phyloP scores from a whole-genome alignment of 1,284 basidiomycete genomes.

The Trametes polyzona region DNA sequence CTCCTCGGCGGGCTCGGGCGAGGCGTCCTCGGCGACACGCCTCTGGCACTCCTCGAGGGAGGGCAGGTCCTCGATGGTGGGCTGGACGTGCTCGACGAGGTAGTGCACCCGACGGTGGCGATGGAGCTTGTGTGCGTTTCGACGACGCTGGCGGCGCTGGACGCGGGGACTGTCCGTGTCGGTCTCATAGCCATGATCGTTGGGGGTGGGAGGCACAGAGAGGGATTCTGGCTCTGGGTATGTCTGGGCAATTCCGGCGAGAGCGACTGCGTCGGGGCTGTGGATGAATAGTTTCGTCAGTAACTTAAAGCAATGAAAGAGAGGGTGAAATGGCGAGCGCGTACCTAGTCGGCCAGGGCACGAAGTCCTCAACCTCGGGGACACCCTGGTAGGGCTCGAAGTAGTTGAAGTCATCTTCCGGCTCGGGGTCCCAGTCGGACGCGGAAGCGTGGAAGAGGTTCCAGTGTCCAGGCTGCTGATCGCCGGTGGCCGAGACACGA shows the following conservation, averaged over 20 bases:
- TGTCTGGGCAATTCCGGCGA: background rate
- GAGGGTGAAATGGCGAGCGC: background rate
- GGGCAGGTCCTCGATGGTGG: constrained; percentile 3
- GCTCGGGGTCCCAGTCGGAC: background rate
- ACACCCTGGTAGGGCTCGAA: constrained; percentile 2
- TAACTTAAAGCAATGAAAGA: background rate
- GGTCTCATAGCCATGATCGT: constrained; percentile 12
- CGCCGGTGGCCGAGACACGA: background rate
- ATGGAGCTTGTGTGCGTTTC: background rate
- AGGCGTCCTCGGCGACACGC: background rate
- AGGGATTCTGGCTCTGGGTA: background rate
- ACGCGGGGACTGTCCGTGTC: constrained; percentile 10
- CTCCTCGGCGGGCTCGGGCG: background rate
- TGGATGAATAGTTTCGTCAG: background rate
- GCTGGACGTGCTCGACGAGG: constrained; percentile 3
- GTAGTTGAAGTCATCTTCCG: background rate
- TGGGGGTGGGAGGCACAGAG: background rate
- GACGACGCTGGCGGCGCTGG: constrained; percentile 1
- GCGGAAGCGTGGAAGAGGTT: constrained; percentile 1
- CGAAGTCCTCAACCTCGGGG: constrained; percentile 1
- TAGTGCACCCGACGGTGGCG: constrained; percentile 1
- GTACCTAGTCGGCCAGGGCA: constrained; percentile 8
- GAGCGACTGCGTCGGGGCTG: background rate
- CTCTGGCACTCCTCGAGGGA: background rate
- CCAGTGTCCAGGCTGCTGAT: background rate